These are phyloP conservation scores for Breviolum minutum DNA, from an alignment of 73 alveolate species.

Conservation along the genomic window DNA sequence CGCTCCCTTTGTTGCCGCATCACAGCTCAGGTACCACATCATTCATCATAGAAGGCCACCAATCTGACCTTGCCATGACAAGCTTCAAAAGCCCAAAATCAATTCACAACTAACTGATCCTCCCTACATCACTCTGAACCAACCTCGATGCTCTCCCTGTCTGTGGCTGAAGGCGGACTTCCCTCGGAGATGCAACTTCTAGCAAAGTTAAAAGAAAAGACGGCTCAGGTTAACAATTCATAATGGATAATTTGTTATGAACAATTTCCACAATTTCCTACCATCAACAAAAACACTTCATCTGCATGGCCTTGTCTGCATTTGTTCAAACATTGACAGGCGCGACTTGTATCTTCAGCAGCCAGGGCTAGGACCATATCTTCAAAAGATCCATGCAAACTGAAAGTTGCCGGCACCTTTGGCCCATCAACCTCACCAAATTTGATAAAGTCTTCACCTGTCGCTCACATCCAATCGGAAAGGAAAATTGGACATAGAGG, in stretches of 20 bases:
- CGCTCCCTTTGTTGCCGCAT: not conserved
- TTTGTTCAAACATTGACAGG: no score
- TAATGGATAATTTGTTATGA: no score
- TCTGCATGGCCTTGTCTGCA: no score
- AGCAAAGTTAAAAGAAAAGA: not conserved
- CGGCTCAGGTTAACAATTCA: no score
- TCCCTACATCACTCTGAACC: no score
- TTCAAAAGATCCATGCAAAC: conserved; percentile 78
- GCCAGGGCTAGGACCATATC: conserved; percentile 17
- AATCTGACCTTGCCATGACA: conserved; percentile 19
- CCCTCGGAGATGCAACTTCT: not conserved
- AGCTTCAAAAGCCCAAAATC: not conserved
- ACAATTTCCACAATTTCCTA: no score
- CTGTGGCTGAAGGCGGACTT: conserved; percentile 41
- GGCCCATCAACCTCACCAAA: conserved; percentile 7
- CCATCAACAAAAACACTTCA: not conserved
- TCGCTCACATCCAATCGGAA: not conserved
- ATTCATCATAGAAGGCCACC: conserved; percentile 65
- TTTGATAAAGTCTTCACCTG: conserved; percentile 13
- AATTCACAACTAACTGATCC: not conserved
- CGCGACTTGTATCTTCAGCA: no score
- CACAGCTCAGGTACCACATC: not conserved
- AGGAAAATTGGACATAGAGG: not conserved
- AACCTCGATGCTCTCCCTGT: conserved; percentile 91
- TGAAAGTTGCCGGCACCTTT: conserved; percentile 66